A percentile compares a stretch with the other conserved stretches of the same genome.
Conservation (phyloP, 768 basidiomycete genomes). For the Harrya chromipes region DNA sequence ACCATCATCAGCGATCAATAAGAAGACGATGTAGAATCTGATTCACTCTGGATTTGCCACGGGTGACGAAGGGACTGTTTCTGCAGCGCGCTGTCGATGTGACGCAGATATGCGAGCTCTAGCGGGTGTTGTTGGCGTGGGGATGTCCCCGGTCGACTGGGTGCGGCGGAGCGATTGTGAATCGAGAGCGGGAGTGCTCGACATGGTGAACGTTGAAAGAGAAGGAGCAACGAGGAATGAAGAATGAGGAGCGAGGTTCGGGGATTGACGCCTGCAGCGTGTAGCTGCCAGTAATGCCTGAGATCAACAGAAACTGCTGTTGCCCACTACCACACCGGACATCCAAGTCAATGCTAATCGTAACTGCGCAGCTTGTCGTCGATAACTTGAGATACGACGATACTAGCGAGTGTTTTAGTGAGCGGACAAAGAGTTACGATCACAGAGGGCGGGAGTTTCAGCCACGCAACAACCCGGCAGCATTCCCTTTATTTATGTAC, state of each 20-base stretch:
- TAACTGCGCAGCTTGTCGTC: slow-evolving; percentile 9
- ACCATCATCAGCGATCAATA: slow-evolving; percentile 24
- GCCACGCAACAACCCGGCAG: slow-evolving; percentile 5
- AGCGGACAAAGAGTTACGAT: slow-evolving; percentile 13
- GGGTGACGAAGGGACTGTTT: slow-evolving; percentile 18
- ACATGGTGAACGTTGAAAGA: slow-evolving; percentile 27
- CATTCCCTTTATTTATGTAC: slow-evolving; percentile 18
- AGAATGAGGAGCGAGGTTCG: slow-evolving; percentile 4
- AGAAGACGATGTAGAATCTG: slow-evolving; percentile 4
- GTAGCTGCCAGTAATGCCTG: slow-evolving; percentile 5
- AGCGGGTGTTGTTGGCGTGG: slow-evolving; percentile 20
- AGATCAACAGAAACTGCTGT: slow-evolving; percentile 14
- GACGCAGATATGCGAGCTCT: slow-evolving; percentile 30
- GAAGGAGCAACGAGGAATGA: slow-evolving; percentile 11
- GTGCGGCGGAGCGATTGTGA: slow-evolving; percentile 34
- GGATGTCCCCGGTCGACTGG: slow-evolving; percentile 35
- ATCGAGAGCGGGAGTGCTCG: slow-evolving; percentile 25
- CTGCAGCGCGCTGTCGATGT: slow-evolving; percentile 25
- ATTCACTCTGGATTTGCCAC: slow-evolving; percentile 18
- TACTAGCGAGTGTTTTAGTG: not conserved
- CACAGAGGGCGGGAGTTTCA: slow-evolving; percentile 2
- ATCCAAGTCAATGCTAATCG: slow-evolving; percentile 20
- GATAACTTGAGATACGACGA: not conserved
- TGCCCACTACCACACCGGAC: slow-evolving; percentile 13
- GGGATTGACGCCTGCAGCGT: slow-evolving; percentile 32